A percentile compares a stretch with the other conserved stretches of the same genome.
These are phyloP conservation scores for Neocatenulostroma microsporum DNA, from an alignment of 2,329 filamentous ascomycete species.

Conservation along the genomic window DNA sequence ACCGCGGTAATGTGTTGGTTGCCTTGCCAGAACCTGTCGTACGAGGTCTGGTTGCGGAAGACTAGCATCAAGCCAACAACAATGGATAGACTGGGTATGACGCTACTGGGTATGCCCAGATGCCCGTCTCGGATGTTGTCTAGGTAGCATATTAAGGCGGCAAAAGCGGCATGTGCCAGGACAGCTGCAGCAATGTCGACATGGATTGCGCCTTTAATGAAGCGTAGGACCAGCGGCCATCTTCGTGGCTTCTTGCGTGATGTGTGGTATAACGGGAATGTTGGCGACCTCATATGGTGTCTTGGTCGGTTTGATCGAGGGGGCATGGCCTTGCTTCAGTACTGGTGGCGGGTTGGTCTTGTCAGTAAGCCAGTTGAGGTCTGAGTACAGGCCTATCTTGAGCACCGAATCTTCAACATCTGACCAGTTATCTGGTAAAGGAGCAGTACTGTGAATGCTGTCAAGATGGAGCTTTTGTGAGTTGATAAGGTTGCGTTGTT, in stretches of 20 bases:
- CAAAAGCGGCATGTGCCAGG: conserved; percentile 50
- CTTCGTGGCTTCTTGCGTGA: conserved; percentile 44
- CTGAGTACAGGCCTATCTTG: no score
- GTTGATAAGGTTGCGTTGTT: no score
- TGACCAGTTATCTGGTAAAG: no score
- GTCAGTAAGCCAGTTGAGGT: no score
- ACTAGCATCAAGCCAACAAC: conserved; percentile 62
- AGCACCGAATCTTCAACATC: no score
- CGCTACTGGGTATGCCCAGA: conserved; percentile 50
- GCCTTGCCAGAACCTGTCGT: conserved; percentile 55
- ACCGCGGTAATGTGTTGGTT: conserved; percentile 46
- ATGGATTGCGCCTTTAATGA: conserved; percentile 58
- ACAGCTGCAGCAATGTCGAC: conserved; percentile 51
- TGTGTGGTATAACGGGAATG: conserved; percentile 29
- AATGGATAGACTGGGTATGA: conserved; percentile 56
- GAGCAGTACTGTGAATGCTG: no score
- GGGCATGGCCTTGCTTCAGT: background rate
- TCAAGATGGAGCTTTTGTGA: no score
- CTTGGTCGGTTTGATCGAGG: no score
- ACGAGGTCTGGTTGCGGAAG: conserved; percentile 57
- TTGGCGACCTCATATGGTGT: conserved; percentile 4
- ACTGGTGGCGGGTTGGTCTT: conserved; percentile 1
- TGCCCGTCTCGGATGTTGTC: conserved; percentile 38
- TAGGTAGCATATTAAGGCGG: conserved; percentile 51
- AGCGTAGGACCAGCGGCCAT: conserved; percentile 56